Conservation (phyloP, 805 yeast species). For the Tetrapisispora phaffii region DNA sequence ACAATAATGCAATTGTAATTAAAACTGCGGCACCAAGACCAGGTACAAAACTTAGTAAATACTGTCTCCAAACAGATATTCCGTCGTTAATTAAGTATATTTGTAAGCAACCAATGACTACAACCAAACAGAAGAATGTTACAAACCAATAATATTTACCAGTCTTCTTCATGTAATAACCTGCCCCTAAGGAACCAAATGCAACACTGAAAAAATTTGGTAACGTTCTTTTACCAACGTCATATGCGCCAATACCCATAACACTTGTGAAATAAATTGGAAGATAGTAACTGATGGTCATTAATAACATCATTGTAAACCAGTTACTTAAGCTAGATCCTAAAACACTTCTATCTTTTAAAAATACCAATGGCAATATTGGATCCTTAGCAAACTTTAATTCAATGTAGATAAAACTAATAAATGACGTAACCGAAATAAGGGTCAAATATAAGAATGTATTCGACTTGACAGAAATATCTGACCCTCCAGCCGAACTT, state of each 20-base stretch:
- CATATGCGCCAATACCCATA: slow-evolving; percentile 40
- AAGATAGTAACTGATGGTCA: slow-evolving; percentile 42
- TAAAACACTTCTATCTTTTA: slow-evolving; percentile 48
- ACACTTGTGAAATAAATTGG: slow-evolving; percentile 57
- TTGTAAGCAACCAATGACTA: slow-evolving; percentile 2
- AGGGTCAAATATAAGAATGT: slow-evolving; percentile 10
- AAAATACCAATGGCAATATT: slow-evolving; percentile 48
- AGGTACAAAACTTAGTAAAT: slow-evolving; percentile 37
- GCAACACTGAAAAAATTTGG: slow-evolving; percentile 55
- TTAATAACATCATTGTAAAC: slow-evolving; percentile 34
- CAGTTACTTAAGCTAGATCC: slow-evolving; percentile 39
- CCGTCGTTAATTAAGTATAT: slow-evolving; percentile 19
- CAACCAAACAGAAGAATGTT: slow-evolving; percentile 15
- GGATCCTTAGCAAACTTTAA: slow-evolving; percentile 42
- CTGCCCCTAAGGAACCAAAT: slow-evolving; percentile 52
- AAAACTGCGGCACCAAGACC: slow-evolving; percentile 49
- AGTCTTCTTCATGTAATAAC: slow-evolving; percentile 52
- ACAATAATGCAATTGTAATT: slow-evolving; percentile 42
- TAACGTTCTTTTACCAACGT: slow-evolving; percentile 48
- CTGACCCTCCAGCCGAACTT: slow-evolving; percentile 45
- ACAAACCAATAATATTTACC: slow-evolving; percentile 48
- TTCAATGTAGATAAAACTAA: slow-evolving; percentile 36
- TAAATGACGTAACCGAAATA: slow-evolving; percentile 27
- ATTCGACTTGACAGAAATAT: slow-evolving; percentile 34
- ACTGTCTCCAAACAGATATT: slow-evolving; percentile 35